phyloP scores from a whole-genome alignment of 371 early-diverging fungal genomes.

The Homolaphlyctis polyrhiza region DNA sequence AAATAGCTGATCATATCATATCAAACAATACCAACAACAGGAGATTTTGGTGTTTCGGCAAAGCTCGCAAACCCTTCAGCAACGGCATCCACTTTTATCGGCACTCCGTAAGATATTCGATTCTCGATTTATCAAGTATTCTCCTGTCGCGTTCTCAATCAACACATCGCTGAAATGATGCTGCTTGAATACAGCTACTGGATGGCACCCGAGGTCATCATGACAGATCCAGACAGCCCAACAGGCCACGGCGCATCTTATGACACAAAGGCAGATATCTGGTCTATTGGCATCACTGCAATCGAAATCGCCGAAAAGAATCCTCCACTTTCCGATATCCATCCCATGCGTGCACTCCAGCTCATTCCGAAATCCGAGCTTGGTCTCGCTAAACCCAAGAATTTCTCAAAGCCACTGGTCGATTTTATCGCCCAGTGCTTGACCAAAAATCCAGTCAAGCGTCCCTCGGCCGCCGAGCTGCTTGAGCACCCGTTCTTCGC shows the following conservation, averaged over 20 bases:
- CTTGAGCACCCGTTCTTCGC: slow-evolving; percentile 50
- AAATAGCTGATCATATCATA: no score
- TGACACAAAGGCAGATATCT: slow-evolving; percentile 80
- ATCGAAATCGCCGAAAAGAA: slow-evolving; percentile 80
- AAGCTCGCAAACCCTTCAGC: slow-evolving; percentile 43
- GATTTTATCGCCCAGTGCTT: slow-evolving; percentile 52
- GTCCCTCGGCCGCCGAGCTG: slow-evolving; percentile 48
- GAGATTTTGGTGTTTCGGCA: slow-evolving; percentile 66
- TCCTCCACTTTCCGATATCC: slow-evolving; percentile 47
- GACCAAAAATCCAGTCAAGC: slow-evolving; percentile 48
- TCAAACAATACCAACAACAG: no score
- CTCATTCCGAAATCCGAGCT: slow-evolving; percentile 88
- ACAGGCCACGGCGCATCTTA: slow-evolving; percentile 23
- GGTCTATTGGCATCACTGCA: slow-evolving; percentile 98
- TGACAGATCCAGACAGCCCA: slow-evolving; percentile 45
- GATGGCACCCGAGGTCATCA: slow-evolving; percentile 61
- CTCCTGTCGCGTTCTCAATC: slow-evolving; percentile 1
- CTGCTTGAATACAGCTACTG: slow-evolving; percentile 38
- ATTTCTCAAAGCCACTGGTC: slow-evolving; percentile 38
- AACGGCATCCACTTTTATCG: slow-evolving; percentile 54
- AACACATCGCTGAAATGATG: not conserved
- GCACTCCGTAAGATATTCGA: slow-evolving; percentile 42
- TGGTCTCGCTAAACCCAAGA: no score
- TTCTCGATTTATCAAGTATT: not conserved
- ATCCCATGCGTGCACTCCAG: slow-evolving; percentile 69